These are phyloP conservation scores for Caulochytrium protostelioides DNA, from an alignment of 371 early-diverging fungal species.

Conservation along the genomic window DNA sequence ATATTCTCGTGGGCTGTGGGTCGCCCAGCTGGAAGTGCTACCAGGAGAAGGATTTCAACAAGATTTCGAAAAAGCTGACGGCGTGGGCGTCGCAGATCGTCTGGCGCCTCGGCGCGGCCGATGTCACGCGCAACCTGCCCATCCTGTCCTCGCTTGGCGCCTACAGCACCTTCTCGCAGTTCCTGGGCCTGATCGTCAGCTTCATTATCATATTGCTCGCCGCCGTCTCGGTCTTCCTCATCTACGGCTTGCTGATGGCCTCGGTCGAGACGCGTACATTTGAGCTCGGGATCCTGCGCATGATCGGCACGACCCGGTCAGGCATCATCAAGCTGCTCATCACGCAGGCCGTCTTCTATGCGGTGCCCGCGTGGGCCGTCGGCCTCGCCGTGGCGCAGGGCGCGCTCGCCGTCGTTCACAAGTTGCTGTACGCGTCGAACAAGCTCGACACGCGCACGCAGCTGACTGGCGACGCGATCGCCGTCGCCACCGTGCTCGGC, in stretches of 20 bases:
- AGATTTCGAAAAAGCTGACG: constrained; percentile 1
- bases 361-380: constrained; percentile 9
- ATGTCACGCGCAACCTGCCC: background rate
- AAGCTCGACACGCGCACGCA: background rate
- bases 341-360: constrained; percentile 9
- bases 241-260: constrained; percentile 13
- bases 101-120: constrained; percentile 3
- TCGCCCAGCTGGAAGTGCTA: constrained; percentile 3
- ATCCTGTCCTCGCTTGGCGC: constrained; percentile 1
- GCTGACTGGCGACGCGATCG: background rate
- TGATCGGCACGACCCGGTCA: constrained; percentile 11
- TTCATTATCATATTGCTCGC: constrained; percentile 7
- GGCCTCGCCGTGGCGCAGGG: constrained; percentile 5
- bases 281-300: constrained; percentile 11
- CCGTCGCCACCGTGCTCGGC: constrained; percentile 1
- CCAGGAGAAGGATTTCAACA: background rate
- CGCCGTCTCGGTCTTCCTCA: constrained; percentile 8
- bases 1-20: constrained; percentile 5
- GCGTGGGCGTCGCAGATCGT: constrained; percentile 5
- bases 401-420: background rate
- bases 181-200: constrained; percentile 7
- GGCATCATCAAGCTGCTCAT: background rate
- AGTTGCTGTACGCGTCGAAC: background rate
- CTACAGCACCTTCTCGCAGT: constrained; percentile 4
- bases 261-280: constrained; percentile 10